phyloP scores from a whole-genome alignment of 108 stramenopile species.

The Epithemia pelagica region DNA sequence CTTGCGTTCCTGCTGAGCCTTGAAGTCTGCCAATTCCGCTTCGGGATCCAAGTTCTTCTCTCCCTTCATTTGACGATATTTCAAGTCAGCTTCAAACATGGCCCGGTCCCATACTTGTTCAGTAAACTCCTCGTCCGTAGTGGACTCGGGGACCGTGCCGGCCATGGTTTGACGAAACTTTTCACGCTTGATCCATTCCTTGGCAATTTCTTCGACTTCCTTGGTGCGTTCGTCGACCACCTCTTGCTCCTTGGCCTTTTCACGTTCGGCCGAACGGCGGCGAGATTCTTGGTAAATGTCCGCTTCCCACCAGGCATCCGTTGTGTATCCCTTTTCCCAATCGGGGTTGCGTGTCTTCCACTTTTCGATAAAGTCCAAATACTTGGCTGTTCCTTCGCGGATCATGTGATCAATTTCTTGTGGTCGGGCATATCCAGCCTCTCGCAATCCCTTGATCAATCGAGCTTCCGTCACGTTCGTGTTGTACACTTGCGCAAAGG shows the following conservation, averaged over 20 bases:
- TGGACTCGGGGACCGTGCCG: slow-evolving; percentile 28
- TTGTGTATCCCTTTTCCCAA: slow-evolving; percentile 22
- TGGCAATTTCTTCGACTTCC: slow-evolving; percentile 56
- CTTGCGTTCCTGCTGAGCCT: slow-evolving; percentile 43
- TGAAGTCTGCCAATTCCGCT: slow-evolving; percentile 39
- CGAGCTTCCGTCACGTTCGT: slow-evolving; percentile 43
- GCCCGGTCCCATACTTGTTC: slow-evolving; percentile 75
- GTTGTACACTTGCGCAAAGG: slow-evolving; percentile 33
- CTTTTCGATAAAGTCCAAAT: slow-evolving; percentile 2
- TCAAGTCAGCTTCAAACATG: slow-evolving; percentile 62
- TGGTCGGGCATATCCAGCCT: slow-evolving; percentile 62
- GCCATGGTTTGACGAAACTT: slow-evolving; percentile 52
- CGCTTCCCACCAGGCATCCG: slow-evolving; percentile 47
- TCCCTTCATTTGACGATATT: slow-evolving; percentile 43
- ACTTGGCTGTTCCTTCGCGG: slow-evolving; percentile 30
- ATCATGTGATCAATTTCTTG: slow-evolving; percentile 84
- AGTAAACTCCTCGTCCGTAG: slow-evolving; percentile 58
- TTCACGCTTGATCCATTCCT: slow-evolving; percentile 75
- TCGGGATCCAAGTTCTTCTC: slow-evolving; percentile 25
- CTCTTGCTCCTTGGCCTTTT: slow-evolving; percentile 31
- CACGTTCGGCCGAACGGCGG: slow-evolving; percentile 28
- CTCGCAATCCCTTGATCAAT: slow-evolving; percentile 67
- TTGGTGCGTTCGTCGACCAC: slow-evolving; percentile 33
- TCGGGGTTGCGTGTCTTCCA: slow-evolving; percentile 19
- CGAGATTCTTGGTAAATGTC: slow-evolving; percentile 18